Percentiles rank a stretch among this genome's conserved stretches.
phyloP scores from a whole-genome alignment of 208 protist species.

The Acanthamoeba royreba region DNA sequence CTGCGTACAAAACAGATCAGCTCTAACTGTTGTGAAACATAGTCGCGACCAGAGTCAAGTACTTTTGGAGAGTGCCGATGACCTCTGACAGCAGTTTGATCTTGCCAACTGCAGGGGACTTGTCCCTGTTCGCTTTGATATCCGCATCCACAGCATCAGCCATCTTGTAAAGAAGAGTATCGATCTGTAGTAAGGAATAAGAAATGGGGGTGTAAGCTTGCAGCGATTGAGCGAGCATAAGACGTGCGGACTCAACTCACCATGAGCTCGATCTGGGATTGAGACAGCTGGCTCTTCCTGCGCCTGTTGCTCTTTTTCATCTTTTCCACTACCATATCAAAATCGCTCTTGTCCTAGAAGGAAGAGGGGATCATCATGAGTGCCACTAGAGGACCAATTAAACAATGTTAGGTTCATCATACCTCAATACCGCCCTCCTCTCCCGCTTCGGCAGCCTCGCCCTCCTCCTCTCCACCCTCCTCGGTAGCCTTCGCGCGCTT shows the following conservation, averaged over 20 bases:
- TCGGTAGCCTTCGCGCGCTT: neutral
- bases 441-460: neutral
- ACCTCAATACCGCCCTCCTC: neutral
- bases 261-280: neutral
- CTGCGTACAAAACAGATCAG: neutral
- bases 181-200: neutral
- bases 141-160: neutral
- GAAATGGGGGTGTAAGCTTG: neutral
- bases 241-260: neutral
- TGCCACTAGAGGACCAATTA: no score
- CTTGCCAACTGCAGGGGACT: neutral
- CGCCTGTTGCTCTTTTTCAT: slow-evolving; percentile 33
- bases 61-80: slow-evolving; percentile 2
- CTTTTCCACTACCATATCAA: neutral
- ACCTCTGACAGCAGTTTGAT: slow-evolving; percentile 15
- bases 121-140: neutral
- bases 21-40: neutral
- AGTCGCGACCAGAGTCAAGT: neutral
- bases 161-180: neutral
- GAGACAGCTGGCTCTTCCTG: neutral
- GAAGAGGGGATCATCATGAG: no score
- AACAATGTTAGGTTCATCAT: no score
- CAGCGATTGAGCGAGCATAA: neutral
- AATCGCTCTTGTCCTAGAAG: neutral
- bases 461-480: neutral